Evolutionary conservation across 768 basidiomycete genomes (phyloP).

Genomic region (Kwoniella newhampshirensis): DNA sequence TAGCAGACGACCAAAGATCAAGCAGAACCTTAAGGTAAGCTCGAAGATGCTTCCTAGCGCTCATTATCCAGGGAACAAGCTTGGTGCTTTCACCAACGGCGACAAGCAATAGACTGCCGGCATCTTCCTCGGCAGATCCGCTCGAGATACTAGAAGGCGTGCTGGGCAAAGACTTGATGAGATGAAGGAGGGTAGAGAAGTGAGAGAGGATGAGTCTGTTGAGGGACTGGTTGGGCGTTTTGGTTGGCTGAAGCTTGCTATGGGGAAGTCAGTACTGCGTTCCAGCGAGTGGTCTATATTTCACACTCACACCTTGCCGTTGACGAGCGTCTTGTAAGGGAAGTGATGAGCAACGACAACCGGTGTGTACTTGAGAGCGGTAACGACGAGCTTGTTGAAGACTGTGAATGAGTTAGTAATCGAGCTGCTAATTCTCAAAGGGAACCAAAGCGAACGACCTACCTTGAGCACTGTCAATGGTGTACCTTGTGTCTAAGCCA

Average conservation of each 20-base stretch:
- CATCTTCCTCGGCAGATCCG: conserved; percentile 31
- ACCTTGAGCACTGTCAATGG: conserved; percentile 79
- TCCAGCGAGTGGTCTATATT: neutral
- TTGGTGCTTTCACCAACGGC: conserved; percentile 83
- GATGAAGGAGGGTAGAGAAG: conserved; percentile 78
- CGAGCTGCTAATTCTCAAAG: neutral
- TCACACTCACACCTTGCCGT: conserved; percentile 77
- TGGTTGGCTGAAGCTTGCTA: conserved; percentile 78
- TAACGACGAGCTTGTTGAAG: conserved; percentile 89
- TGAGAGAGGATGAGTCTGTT: conserved; percentile 86
- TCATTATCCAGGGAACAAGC: conserved; percentile 81
- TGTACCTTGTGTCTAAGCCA: conserved; percentile 67
- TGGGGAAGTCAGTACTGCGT: neutral
- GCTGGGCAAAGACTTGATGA: conserved; percentile 71
- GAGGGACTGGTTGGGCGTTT: conserved; percentile 74
- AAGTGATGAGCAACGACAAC: conserved; percentile 81
- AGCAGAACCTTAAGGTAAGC: conserved; percentile 85
- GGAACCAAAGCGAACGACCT: conserved; percentile 28
- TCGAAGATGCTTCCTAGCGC: conserved; percentile 79
- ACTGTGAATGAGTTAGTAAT: conserved; percentile 58
- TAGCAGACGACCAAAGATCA: conserved; percentile 75
- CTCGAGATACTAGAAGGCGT: conserved; percentile 54
- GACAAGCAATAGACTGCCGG: conserved; percentile 56
- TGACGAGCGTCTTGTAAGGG: conserved; percentile 76
- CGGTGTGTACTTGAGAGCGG: conserved; percentile 84